These are phyloP conservation scores for Calycina herbarum DNA, from an alignment of 2,329 filamentous ascomycete genomes.

Conservation along the genomic window DNA sequence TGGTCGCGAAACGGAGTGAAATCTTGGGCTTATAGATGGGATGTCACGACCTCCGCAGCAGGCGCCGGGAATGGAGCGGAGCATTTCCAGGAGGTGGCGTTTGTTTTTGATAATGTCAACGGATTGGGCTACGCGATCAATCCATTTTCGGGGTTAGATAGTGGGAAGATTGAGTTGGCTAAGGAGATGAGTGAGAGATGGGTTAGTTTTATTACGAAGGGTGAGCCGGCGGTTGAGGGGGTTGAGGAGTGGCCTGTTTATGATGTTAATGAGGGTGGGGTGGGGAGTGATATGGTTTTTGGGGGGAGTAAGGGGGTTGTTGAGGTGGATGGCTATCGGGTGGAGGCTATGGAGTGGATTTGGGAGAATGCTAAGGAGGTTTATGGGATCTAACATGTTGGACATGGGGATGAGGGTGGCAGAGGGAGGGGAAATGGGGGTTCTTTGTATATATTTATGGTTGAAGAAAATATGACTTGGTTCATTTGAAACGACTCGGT, in stretches of 20 bases:
- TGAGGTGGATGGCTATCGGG: slow-evolving; percentile 48
- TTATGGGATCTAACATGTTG: slow-evolving; percentile 11
- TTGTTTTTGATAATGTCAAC: slow-evolving; percentile 53
- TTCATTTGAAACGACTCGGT: too few species aligned
- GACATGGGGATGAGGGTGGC: too few species aligned
- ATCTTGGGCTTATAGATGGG: slow-evolving; percentile 46
- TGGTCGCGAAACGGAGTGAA: slow-evolving; percentile 23
- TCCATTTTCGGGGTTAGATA: slow-evolving; percentile 37
- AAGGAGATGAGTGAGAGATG: slow-evolving; percentile 19
- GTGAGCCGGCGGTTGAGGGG: slow-evolving; percentile 15
- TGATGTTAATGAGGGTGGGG: slow-evolving; percentile 24
- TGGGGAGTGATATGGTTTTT: neutral
- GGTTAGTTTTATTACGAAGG: slow-evolving; percentile 18
- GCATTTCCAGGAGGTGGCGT: slow-evolving; percentile 52
- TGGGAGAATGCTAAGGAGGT: slow-evolving; percentile 16
- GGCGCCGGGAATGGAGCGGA: slow-evolving; percentile 31
- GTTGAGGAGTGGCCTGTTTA: slow-evolving; percentile 47
- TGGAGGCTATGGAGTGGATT: slow-evolving; percentile 41
- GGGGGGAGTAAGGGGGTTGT: slow-evolving; percentile 35
- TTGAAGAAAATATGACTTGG: too few species aligned
- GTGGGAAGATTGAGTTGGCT: slow-evolving; percentile 11
- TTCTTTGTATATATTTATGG: neutral
- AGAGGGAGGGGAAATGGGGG: neutral
- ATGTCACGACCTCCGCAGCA: slow-evolving; percentile 41
- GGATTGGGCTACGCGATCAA: slow-evolving; percentile 46